Evolutionary conservation across 225 moss, liverwort and hornwort species (phyloP), one percentile per base, ranked within the genome.

Genomic region (Takakia lepidozioides): DNA sequence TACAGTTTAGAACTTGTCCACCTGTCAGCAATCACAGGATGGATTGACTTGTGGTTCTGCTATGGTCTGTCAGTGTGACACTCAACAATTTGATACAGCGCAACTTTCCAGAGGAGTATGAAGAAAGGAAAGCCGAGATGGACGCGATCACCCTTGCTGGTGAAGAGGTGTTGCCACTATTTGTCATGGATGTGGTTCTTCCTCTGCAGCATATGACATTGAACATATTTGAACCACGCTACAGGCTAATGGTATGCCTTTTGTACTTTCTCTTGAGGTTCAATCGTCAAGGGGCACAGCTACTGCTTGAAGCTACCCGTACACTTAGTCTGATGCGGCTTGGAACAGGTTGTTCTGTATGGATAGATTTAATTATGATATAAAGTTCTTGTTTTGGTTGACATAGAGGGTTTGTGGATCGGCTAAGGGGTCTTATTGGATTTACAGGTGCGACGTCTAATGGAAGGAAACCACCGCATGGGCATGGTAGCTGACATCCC

Each of bases 391-490:
- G 17, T 6, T 4, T 8, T 51, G 28, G 4, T 11, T 22, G 10
- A 8, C 1, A 27, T 23, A 28, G 34, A 30, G 26, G 44, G 5
- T 46, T 41, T 1, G 27, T 36, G n/a, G 18, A 1, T 14, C 19
- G 8, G 13, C 24, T 29, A 13, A 11, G 1, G 22, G 15, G 35
- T 18, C 24, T 19, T 34, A 45, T 54, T 64, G 37, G n/a, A 36
- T 30, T 46, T 56, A 49, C 72, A 93, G 92, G 83, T 93, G 53
- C 78, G 93, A 17, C 65, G 93, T 46, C 73, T 80, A 27, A 81
- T 93, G 70, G 93, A 93, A 72, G 93, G 93, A 39, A 84, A 87
- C 55, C 88, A 79, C 71, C 83, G 86, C 25, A 88, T 93, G 88
- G 93, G 93, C 67, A 93, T 89, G 83, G 88, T 93, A 64, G 82